Evolutionary conservation across 257 asterid species (phyloP).

Genomic region (Scutellaria baicalensis): DNA sequence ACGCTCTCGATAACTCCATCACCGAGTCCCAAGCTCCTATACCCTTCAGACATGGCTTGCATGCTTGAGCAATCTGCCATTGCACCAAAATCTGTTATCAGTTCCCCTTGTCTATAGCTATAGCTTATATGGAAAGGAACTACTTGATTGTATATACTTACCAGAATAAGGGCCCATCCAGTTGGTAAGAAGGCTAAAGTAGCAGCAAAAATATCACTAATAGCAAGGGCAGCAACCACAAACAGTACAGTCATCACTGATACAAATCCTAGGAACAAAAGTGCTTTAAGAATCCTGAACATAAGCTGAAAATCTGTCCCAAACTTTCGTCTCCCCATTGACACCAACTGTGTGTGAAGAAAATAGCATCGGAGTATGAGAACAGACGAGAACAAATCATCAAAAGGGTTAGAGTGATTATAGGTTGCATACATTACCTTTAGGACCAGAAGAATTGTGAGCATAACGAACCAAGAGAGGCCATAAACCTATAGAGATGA

Average conservation of each 20-base stretch:
- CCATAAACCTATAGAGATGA: slow-evolving; percentile 13
- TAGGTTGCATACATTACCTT: background rate
- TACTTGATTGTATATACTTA: background rate
- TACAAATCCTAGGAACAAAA: slow-evolving; percentile 14
- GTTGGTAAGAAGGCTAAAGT: slow-evolving; percentile 19
- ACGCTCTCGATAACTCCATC: slow-evolving; percentile 18
- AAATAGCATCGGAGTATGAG: too few relatives aligned
- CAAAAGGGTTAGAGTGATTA: background rate
- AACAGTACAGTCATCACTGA: slow-evolving; percentile 18
- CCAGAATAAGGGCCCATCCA: slow-evolving; percentile 21
- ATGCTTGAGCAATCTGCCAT: slow-evolving; percentile 23
- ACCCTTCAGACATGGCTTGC: slow-evolving; percentile 9
- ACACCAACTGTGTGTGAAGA: slow-evolving; percentile 8
- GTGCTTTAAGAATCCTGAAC: slow-evolving; percentile 23
- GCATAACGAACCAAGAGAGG: slow-evolving; percentile 19
- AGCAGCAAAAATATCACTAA: slow-evolving; percentile 22
- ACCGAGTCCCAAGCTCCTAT: slow-evolving; percentile 19
- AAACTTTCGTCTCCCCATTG: slow-evolving; percentile 19
- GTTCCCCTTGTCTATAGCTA: too few relatives aligned
- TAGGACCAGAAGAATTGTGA: slow-evolving; percentile 14
- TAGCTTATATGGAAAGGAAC: too few relatives aligned
- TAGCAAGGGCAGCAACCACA: slow-evolving; percentile 8
- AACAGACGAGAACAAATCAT: background rate
- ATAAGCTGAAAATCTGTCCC: slow-evolving; percentile 23
- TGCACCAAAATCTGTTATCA: too few relatives aligned